These are phyloP conservation scores for Clonostachys chloroleuca DNA, from an alignment of 2,329 filamentous ascomycete species.

Conservation along the genomic window DNA sequence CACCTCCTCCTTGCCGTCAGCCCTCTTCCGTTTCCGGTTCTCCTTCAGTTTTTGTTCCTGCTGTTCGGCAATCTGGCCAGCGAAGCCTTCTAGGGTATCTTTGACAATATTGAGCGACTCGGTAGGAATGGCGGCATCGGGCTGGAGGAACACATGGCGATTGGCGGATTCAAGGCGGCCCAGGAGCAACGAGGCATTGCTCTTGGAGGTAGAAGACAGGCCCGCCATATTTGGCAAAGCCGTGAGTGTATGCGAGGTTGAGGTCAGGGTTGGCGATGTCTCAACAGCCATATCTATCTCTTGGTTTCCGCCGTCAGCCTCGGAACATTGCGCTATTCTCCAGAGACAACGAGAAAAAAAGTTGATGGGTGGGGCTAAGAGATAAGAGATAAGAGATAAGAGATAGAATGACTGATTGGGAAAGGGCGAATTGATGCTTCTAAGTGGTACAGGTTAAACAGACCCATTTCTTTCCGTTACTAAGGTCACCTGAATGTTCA, in stretches of 20 bases:
- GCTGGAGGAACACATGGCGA: constrained; percentile 75
- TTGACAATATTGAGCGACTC: constrained; percentile 75
- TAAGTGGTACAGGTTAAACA: no score
- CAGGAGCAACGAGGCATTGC: constrained; percentile 45
- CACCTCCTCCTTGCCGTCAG: constrained; percentile 36
- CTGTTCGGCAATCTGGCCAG: constrained; percentile 66
- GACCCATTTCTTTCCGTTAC: no score
- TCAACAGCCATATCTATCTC: constrained; percentile 6
- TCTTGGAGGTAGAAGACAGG: constrained; percentile 20
- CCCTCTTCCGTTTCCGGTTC: constrained; percentile 73
- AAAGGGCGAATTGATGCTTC: no score
- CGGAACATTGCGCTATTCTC: background rate
- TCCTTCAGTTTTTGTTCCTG: constrained; percentile 67
- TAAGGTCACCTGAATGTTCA: no score
- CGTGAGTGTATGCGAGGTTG: constrained; percentile 60
- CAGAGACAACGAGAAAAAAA: constrained; percentile 2
- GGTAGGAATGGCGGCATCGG: constrained; percentile 59
- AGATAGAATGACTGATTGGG: no score
- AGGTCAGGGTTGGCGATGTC: constrained; percentile 57
- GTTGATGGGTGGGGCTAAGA: constrained; percentile 6
- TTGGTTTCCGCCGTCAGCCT: no score
- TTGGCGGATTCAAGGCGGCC: constrained; percentile 52
- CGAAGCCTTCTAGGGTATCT: constrained; percentile 73
- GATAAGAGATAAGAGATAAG: no score
- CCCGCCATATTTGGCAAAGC: constrained; percentile 38